Evolutionary conservation across 345 rosid genomes (phyloP), one percentile per base, ranked within the genome.

Genomic region (Conringia planisiliqua): DNA sequence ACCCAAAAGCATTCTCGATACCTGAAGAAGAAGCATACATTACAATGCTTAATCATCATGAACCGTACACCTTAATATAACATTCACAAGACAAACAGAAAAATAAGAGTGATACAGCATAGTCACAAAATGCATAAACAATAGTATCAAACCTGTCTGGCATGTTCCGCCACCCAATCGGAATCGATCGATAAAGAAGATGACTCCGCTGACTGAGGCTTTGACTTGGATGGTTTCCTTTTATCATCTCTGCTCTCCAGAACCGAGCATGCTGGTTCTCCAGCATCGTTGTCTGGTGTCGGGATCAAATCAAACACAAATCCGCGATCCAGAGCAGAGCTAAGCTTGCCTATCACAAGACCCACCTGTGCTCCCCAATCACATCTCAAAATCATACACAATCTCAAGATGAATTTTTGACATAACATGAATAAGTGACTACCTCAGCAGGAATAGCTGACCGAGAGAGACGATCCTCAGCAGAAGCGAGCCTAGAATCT

Each of bases 101-200:
- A 33, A 56, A 42, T 20, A 3, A 3, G 38, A 70, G 18, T 29
- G 51, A 27, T 38, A 54, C 10, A 16, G 0, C 17, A 56, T 5
- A 52, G 6, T 62, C n/a, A 39, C 17, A 24, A 56, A 58, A 36
- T 26, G 40, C 70, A 59, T 17, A 40, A 30, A 48, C 35, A 62
- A n/a, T 6, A 20, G 56, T 71, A 72, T 12, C 9, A 17, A 46
- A 94, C 98, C 90, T 94, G 96, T 22, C 92, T 88, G 29, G 97
- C 95, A 59, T 94, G 98, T 79, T 94, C 97, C 0, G 96, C 90
- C 3, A 91, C 87, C 98, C 98, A 94, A 29, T 90, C 97, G 13
- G 64, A 79, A 78, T 91, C 98, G 13, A 94, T 79, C 12, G 50
- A 40, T 75, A 94, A 16, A 35, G 92, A 81, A 61, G 90, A 78